phyloP scores from a whole-genome alignment of 352 stramenopile species.

The Pythium guiyangense region DNA sequence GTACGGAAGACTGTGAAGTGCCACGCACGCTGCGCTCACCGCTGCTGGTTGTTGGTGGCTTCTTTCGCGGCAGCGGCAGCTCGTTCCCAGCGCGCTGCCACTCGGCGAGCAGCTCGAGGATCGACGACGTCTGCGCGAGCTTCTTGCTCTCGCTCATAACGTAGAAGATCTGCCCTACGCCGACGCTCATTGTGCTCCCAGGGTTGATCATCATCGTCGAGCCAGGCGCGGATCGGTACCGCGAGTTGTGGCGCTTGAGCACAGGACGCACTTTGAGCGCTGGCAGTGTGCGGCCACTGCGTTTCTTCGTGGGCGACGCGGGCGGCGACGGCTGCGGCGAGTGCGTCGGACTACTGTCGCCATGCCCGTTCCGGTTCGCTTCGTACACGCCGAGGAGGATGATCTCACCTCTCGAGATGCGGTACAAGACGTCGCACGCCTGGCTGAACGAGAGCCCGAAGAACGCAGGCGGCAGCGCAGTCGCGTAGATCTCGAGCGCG shows the following conservation, averaged over 20 bases:
- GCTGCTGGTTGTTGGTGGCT: background rate
- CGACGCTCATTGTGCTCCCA: slow-evolving; percentile 36
- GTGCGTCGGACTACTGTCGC: background rate
- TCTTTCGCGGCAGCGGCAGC: slow-evolving; percentile 21
- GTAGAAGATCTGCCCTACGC: slow-evolving; percentile 48
- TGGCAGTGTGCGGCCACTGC: slow-evolving; percentile 3
- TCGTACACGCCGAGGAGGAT: slow-evolving; percentile 52
- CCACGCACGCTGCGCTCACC: background rate
- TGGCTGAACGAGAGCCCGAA: slow-evolving; percentile 50
- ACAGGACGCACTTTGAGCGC: slow-evolving; percentile 10
- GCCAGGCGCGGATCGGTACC: background rate
- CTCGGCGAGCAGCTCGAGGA: slow-evolving; percentile 30
- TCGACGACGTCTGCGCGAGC: slow-evolving; percentile 38
- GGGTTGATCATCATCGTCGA: slow-evolving; percentile 45
- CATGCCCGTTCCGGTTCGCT: background rate
- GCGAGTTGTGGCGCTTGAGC: slow-evolving; percentile 12
- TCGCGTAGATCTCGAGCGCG: slow-evolving; percentile 57
- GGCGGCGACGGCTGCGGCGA: background rate
- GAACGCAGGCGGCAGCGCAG: slow-evolving; percentile 33
- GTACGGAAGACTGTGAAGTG: background rate
- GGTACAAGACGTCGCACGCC: slow-evolving; percentile 45
- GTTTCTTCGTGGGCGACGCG: background rate
- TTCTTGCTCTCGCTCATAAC: slow-evolving; percentile 66
- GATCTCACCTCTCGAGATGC: slow-evolving; percentile 51
- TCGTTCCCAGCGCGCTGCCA: slow-evolving; percentile 42